These are phyloP conservation scores for Sporothrix pseudoabietina DNA, from an alignment of 2,329 filamentous ascomycete species.

Conservation along the genomic window DNA sequence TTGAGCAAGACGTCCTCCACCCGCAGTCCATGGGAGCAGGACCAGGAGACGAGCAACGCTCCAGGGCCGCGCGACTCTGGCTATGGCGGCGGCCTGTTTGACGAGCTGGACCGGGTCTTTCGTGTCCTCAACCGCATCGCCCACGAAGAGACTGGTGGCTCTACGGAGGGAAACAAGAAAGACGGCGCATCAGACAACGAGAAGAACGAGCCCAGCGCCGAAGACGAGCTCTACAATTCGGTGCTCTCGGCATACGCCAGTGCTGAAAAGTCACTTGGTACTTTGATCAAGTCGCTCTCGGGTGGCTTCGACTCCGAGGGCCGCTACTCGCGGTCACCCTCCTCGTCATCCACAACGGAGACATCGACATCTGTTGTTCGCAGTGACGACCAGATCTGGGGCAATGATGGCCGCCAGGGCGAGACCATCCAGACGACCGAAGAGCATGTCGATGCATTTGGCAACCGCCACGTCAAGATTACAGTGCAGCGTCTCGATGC, in stretches of 20 bases:
- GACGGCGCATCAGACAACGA: conserved; percentile 36
- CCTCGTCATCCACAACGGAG: conserved; percentile 10
- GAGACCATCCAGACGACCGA: conserved; percentile 44
- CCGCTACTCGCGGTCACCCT: background rate
- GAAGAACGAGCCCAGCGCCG: conserved; percentile 40
- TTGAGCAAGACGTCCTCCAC: background rate
- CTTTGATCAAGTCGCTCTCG: conserved; percentile 44
- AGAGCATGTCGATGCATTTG: conserved; percentile 49
- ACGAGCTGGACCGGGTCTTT: conserved; percentile 35
- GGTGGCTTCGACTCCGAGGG: conserved; percentile 30
- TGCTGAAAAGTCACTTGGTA: conserved; percentile 47
- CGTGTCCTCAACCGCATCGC: conserved; percentile 34
- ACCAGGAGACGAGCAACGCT: background rate
- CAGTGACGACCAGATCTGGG: background rate
- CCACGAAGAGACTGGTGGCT: conserved; percentile 31
- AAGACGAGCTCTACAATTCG: conserved; percentile 48
- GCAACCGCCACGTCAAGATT: conserved; percentile 48
- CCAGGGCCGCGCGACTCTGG: background rate
- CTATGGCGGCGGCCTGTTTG: conserved; percentile 32
- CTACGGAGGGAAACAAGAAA: conserved; percentile 32
- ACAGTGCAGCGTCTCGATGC: conserved; percentile 47
- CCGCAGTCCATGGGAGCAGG: background rate
- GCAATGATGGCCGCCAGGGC: conserved; percentile 4
- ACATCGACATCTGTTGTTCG: conserved; percentile 1
- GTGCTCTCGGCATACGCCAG: conserved; percentile 45